Evolutionary conservation across 2,329 filamentous ascomycete genomes (phyloP).

Genomic region (Alternaria incomplexa): DNA sequence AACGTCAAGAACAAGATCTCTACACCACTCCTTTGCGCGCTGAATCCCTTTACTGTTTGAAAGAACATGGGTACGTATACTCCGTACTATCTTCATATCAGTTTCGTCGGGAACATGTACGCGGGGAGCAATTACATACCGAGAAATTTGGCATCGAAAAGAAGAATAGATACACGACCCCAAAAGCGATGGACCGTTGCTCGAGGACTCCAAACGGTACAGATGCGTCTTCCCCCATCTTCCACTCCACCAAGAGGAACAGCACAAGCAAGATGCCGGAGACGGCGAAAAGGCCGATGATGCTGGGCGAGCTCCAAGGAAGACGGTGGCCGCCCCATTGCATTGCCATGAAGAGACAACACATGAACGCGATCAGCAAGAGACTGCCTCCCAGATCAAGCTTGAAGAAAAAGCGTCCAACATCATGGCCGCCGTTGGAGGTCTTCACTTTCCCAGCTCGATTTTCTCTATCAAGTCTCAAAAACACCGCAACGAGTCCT

Average conservation of each 20-base stretch:
- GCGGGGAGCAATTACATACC: background rate
- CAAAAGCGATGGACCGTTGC: background rate
- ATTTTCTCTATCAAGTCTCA: background rate
- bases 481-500: background rate
- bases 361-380: background rate
- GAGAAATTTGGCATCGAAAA: background rate
- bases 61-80: background rate
- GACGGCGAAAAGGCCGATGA: background rate
- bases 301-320: background rate
- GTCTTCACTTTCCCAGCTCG: background rate
- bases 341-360: background rate
- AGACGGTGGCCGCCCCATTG: background rate
- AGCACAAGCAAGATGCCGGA: background rate
- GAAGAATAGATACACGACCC: background rate
- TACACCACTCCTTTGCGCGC: background rate
- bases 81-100: background rate
- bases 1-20: background rate
- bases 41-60: background rate
- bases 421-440: background rate
- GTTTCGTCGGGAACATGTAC: background rate
- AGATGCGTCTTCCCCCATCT: background rate
- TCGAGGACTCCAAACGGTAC: background rate
- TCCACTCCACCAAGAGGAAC: background rate
- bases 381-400: background rate
- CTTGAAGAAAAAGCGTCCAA: background rate